A percentile compares a stretch with the other conserved stretches of the same genome.
phyloP scores from a whole-genome alignment of 2,329 filamentous ascomycete genomes.

The Stachybotrys elegans region DNA sequence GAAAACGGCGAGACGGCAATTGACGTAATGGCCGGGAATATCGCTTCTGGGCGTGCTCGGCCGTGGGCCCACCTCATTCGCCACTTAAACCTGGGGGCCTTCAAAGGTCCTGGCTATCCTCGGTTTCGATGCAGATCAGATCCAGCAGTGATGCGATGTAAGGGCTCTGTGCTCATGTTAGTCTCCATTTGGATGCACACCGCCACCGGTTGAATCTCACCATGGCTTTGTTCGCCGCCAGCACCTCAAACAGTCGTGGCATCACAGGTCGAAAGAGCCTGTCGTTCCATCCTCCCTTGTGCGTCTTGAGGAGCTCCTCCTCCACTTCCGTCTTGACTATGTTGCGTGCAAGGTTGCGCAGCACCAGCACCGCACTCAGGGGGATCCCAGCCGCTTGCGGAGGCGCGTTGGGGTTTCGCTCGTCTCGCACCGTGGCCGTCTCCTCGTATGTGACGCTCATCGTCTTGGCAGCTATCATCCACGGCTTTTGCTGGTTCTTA shows the following conservation, averaged over 20 bases:
- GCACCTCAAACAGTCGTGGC: constrained; percentile 61
- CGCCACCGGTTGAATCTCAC: constrained; percentile 30
- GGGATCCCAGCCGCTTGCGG: constrained; percentile 70
- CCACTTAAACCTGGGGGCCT: not conserved
- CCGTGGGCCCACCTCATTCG: constrained; percentile 1
- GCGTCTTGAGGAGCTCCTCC: constrained; percentile 45
- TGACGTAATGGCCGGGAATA: not conserved
- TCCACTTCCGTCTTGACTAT: constrained; percentile 56
- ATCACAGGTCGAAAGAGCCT: constrained; percentile 61
- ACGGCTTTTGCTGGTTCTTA: constrained; percentile 23
- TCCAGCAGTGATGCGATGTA: constrained; percentile 36
- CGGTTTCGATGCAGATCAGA: constrained; percentile 25
- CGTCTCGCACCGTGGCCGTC: constrained; percentile 51
- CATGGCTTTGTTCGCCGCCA: constrained; percentile 62
- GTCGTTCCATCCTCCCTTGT: constrained; percentile 60
- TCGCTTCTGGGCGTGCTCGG: too few species aligned
- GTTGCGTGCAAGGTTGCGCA: constrained; percentile 72
- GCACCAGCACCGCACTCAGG: constrained; percentile 70
- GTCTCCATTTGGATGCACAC: not conserved
- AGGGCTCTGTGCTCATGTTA: constrained; percentile 24
- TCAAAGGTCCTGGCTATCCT: constrained; percentile 18
- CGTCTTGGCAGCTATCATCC: constrained; percentile 52
- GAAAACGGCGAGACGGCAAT: too few species aligned
- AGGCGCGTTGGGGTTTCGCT: constrained; percentile 51
- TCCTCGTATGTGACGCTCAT: constrained; percentile 51